These are phyloP conservation scores for Ulmus americana DNA, from an alignment of 331 rosid genomes.

Conservation along the genomic window DNA sequence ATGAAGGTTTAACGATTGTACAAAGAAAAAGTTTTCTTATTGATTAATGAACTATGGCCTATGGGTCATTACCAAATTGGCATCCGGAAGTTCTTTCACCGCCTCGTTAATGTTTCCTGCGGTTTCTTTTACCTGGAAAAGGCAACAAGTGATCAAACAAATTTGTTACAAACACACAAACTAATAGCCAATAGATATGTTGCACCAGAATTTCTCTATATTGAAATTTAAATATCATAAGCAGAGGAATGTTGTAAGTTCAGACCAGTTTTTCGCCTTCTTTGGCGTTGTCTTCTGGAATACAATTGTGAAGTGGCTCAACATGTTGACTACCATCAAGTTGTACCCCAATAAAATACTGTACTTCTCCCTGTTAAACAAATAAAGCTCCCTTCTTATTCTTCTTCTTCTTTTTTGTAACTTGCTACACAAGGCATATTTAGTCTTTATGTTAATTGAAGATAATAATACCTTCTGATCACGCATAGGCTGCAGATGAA, in stretches of 20 bases:
- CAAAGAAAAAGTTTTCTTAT: conserved; percentile 8
- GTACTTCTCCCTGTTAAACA: conserved; percentile 82
- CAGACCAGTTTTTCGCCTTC: conserved; percentile 74
- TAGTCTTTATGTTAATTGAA: background rate
- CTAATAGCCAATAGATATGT: background rate
- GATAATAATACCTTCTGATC: conserved; percentile 67
- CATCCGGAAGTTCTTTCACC: conserved; percentile 92
- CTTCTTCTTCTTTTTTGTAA: background rate
- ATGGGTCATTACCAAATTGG: conserved; percentile 53
- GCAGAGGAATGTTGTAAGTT: conserved; percentile 8
- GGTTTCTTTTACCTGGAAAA: conserved; percentile 64
- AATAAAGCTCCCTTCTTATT: background rate
- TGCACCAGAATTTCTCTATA: background rate
- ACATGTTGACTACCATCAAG: conserved; percentile 95
- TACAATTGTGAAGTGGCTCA: conserved; percentile 71
- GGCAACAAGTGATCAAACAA: conserved; percentile 8
- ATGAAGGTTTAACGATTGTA: conserved; percentile 21
- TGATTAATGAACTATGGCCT: background rate
- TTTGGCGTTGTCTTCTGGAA: conserved; percentile 53
- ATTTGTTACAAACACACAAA: background rate
- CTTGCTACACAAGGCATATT: background rate
- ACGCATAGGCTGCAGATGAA: conserved; percentile 98
- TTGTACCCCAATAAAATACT: conserved; percentile 93
- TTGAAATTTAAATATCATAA: background rate
- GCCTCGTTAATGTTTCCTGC: conserved; percentile 87